A percentile compares a stretch with the other conserved stretches of the same genome.
These are phyloP conservation scores for Trypanosoma vivax DNA, from an alignment of 208 protist species.

Conservation along the genomic window DNA sequence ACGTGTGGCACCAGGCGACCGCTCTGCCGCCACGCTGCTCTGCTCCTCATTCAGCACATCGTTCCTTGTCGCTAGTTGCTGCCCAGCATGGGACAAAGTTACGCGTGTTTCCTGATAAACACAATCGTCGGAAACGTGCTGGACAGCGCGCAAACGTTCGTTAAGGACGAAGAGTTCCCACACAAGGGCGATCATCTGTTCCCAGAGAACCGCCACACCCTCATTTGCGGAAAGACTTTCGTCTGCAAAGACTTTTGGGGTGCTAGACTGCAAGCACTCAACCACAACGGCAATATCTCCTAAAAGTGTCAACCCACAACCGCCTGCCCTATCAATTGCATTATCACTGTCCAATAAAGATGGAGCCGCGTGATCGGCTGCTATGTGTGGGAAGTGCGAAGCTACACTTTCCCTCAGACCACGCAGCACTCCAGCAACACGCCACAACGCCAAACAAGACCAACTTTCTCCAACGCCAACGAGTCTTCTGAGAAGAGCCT, in stretches of 20 bases:
- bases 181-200: conserved; percentile 9
- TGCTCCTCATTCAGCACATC: too few relatives aligned
- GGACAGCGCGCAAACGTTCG: conserved; percentile 1
- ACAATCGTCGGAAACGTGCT: too few relatives aligned
- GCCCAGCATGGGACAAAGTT: too few relatives aligned
- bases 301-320: not conserved
- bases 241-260: not conserved
- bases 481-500: too few relatives aligned
- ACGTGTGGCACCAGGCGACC: too few relatives aligned
- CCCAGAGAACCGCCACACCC: conserved; percentile 2
- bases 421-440: conserved; percentile 13
- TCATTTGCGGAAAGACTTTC: not conserved
- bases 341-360: not conserved
- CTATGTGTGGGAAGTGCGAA: not conserved
- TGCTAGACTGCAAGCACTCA: not conserved
- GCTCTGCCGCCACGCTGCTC: too few relatives aligned
- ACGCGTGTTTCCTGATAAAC: too few relatives aligned
- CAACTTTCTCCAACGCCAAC: not conserved
- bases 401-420: conserved; percentile 9
- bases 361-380: not conserved
- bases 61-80: too few relatives aligned
- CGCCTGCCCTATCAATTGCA: not conserved
- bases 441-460: not conserved
- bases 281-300: conserved; percentile 4
- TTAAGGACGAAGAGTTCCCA: not conserved